Conservation (phyloP, 441 rosid genomes). For the Erysimum cheiri region DNA sequence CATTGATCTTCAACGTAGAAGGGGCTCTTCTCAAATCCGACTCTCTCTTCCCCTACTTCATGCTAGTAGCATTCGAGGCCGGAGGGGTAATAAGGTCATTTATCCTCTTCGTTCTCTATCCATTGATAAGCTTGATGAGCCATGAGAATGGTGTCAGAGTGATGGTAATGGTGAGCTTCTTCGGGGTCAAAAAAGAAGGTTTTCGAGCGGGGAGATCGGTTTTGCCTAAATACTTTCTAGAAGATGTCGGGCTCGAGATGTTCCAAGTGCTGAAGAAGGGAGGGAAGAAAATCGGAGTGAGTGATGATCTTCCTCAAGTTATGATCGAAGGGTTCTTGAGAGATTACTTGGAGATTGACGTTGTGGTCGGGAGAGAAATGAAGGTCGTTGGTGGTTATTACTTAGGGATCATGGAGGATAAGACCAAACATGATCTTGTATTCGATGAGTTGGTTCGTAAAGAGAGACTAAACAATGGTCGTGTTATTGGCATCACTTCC, state of each 20-base stretch:
- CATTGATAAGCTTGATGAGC: slow-evolving; percentile 50
- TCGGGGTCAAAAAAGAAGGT: slow-evolving; percentile 50
- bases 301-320: slow-evolving; percentile 57
- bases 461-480: slow-evolving; percentile 32
- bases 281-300: slow-evolving; percentile 54
- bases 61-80: slow-evolving; percentile 78
- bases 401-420: slow-evolving; percentile 56
- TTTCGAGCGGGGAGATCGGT: slow-evolving; percentile 55
- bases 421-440: slow-evolving; percentile 7
- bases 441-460: slow-evolving; percentile 31
- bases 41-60: slow-evolving; percentile 71
- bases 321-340: slow-evolving; percentile 70
- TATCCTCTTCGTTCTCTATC: slow-evolving; percentile 58
- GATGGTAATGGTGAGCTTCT: slow-evolving; percentile 65
- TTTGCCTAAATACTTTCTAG: slow-evolving; percentile 66
- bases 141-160: slow-evolving; percentile 51
- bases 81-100: slow-evolving; percentile 66
- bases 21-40: slow-evolving; percentile 59
- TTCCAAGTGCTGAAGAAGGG: slow-evolving; percentile 54
- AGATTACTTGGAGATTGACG: slow-evolving; percentile 62
- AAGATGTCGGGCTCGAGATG: slow-evolving; percentile 62
- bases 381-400: slow-evolving; percentile 51
- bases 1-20: slow-evolving; percentile 62
- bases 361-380: slow-evolving; percentile 60
- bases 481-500: slow-evolving; percentile 48